These are phyloP conservation scores for Tylopilus sp. DNA, from an alignment of 768 basidiomycete genomes.

Conservation along the genomic window DNA sequence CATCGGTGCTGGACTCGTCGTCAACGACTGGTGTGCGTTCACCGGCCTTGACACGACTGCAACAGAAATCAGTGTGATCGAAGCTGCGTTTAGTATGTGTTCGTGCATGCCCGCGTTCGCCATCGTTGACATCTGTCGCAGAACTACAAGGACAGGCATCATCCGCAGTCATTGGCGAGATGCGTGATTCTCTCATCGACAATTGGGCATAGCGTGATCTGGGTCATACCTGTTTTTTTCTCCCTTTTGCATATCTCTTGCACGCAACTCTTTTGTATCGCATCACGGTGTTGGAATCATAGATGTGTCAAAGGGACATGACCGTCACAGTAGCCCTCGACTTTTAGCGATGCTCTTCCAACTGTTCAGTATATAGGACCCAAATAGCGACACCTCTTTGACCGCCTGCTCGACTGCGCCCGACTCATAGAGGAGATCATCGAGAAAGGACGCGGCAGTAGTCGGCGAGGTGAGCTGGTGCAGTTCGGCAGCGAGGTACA, in stretches of 20 bases:
- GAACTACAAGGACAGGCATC: constrained; percentile 85
- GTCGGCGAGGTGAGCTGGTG: constrained; percentile 78
- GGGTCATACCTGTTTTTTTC: constrained; percentile 7
- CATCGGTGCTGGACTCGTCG: constrained; percentile 94
- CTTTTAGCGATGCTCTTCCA: constrained; percentile 74
- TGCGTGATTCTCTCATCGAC: constrained; percentile 88
- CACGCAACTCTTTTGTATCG: constrained; percentile 21
- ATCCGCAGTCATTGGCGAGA: constrained; percentile 82
- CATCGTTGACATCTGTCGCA: constrained; percentile 28
- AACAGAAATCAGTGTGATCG: constrained; percentile 97
- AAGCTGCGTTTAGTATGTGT: constrained; percentile 90
- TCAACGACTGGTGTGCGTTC: constrained; percentile 99
- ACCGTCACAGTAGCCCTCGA: constrained; percentile 45
- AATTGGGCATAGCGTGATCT: constrained; percentile 64
- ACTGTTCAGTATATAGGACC: constrained; percentile 60
- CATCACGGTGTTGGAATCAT: constrained; percentile 15
- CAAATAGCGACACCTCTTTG: constrained; percentile 52
- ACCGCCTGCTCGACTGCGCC: constrained; percentile 43
- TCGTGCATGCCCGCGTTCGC: background rate
- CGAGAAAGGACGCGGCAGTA: constrained; percentile 65
- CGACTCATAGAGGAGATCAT: constrained; percentile 54
- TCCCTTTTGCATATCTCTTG: background rate
- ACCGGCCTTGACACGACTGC: constrained; percentile 99
- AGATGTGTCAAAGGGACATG: constrained; percentile 8
- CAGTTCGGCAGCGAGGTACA: constrained; percentile 77